Base-by-base conservation (phyloP, 768 basidiomycete species). In the Omphalotus guepiniiformis region DNA sequence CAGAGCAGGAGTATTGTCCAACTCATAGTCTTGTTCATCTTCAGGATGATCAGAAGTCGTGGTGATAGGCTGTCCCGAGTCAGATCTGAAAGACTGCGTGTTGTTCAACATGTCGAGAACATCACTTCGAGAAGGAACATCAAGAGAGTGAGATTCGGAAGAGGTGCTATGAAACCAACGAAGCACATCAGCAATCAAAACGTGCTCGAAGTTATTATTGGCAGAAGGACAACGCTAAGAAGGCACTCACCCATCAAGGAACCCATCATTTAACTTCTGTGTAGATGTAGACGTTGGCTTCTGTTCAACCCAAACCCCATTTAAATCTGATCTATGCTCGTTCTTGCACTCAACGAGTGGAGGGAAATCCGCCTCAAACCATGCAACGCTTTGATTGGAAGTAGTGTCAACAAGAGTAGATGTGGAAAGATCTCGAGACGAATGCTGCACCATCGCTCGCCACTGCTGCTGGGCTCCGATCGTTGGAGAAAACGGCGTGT, bases 1-100 rank as follows among this genome's bases (percentile, higher is more conserved):
- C 25, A 77, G 64, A 25, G 68, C 70, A 6, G 74, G 76, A 22
- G 72, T 79, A 11, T 73, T 75, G 42, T 72, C 70, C 34, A 47
- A 58, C 16, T 46, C 48, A 25, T 32, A 15, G 26, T 51, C 45
- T 39, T 63, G 61, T 26, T 57, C 59, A 36, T 57, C 40, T 25
- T 45, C 52, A 12, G 42, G 47, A 23, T 42, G 40, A 19, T 32
- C 56, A 35, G 34, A 43, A n/a, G 44, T 42, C 4, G 36, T 23
- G 34, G 26, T 32, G n/a, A 16, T 53, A 16, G 23, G 35, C 26
- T 46, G 23, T 2, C 3, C 18, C 12, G 19, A 6, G 19, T 32
- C n/a, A 22, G 32, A 26, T 13, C 35, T 35, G 4, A 34, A 27
- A 46, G 23, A 36, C 35, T 25, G 34, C n/a, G n/a, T n/a, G n/a